phyloP scores from a whole-genome alignment of 2,329 filamentous ascomycete species.

The Fusarium hostae region DNA sequence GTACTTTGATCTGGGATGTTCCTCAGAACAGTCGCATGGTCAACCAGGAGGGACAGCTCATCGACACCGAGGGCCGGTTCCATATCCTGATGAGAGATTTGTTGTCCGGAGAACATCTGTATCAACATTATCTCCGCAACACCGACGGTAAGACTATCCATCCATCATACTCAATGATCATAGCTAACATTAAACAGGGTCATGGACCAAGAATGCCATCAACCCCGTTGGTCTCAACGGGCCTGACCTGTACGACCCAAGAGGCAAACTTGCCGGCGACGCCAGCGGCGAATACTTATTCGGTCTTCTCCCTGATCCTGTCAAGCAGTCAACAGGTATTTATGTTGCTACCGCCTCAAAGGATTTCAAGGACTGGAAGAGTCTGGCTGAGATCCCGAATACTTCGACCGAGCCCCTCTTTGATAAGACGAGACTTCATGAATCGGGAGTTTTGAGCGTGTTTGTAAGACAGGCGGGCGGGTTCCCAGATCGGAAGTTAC shows the following conservation, averaged over 20 bases:
- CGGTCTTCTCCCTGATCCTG: slow-evolving; percentile 11
- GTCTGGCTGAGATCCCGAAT: slow-evolving; percentile 20
- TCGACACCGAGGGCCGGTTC: slow-evolving; percentile 17
- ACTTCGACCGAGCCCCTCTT: slow-evolving; percentile 28
- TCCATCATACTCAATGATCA: too few relatives aligned
- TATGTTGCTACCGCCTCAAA: slow-evolving; percentile 19
- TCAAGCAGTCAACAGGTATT: not conserved
- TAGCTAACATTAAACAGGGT: too few relatives aligned
- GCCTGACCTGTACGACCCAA: slow-evolving; percentile 25
- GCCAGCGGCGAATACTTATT: slow-evolving; percentile 19
- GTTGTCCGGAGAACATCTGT: slow-evolving; percentile 13
- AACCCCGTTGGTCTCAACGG: slow-evolving; percentile 17
- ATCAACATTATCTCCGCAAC: slow-evolving; percentile 27
- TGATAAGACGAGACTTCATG: slow-evolving; percentile 9
- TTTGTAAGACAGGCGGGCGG: slow-evolving; percentile 24
- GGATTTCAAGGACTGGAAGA: slow-evolving; percentile 19
- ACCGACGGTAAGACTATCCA: not conserved
- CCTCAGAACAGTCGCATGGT: slow-evolving; percentile 35
- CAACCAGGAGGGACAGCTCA: slow-evolving; percentile 28
- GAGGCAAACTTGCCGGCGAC: slow-evolving; percentile 32
- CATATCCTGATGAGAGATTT: slow-evolving; percentile 33
- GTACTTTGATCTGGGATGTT: slow-evolving; percentile 24
- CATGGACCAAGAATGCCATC: slow-evolving; percentile 31
- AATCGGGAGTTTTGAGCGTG: slow-evolving; percentile 15
- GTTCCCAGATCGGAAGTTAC: slow-evolving; percentile 21